These are phyloP conservation scores for Cucurbita moschata DNA, from an alignment of 306 rosid species.

Conservation along the genomic window DNA sequence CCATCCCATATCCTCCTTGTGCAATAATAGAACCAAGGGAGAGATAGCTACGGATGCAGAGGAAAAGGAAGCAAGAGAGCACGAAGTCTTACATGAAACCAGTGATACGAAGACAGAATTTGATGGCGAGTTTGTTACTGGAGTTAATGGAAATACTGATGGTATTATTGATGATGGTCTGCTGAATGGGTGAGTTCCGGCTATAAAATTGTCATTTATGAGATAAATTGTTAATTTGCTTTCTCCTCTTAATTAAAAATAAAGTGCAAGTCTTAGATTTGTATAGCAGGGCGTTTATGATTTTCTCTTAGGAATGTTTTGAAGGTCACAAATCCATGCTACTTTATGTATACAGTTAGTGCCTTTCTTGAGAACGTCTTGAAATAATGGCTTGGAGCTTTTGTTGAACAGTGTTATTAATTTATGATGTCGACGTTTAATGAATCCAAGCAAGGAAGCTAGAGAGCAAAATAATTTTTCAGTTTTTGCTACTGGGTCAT, in stretches of 20 bases:
- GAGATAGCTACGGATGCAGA: slow-evolving; percentile 10
- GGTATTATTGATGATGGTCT: slow-evolving; percentile 19
- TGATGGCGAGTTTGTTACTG: slow-evolving; percentile 9
- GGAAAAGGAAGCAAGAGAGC: not conserved
- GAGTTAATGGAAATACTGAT: slow-evolving; percentile 15
- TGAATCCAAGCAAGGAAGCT: no score
- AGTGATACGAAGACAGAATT: slow-evolving; percentile 21
- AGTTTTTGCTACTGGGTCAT: no score
- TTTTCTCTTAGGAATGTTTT: not conserved
- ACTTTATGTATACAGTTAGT: not conserved
- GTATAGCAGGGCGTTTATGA: not conserved
- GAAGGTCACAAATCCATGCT: not conserved
- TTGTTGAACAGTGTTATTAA: no score
- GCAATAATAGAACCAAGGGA: slow-evolving; percentile 18
- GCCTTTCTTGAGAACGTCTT: not conserved
- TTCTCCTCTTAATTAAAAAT: not conserved
- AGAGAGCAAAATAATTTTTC: no score
- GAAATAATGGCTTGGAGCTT: no score
- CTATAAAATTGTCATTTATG: not conserved
- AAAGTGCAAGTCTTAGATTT: not conserved
- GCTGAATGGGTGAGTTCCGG: slow-evolving; percentile 14
- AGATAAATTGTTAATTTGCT: not conserved
- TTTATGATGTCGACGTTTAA: no score
- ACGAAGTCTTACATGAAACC: slow-evolving; percentile 11
- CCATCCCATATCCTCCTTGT: slow-evolving; percentile 34